phyloP scores from a whole-genome alignment of 164 flowering plant species.

The Aristolochia fimbriata region DNA sequence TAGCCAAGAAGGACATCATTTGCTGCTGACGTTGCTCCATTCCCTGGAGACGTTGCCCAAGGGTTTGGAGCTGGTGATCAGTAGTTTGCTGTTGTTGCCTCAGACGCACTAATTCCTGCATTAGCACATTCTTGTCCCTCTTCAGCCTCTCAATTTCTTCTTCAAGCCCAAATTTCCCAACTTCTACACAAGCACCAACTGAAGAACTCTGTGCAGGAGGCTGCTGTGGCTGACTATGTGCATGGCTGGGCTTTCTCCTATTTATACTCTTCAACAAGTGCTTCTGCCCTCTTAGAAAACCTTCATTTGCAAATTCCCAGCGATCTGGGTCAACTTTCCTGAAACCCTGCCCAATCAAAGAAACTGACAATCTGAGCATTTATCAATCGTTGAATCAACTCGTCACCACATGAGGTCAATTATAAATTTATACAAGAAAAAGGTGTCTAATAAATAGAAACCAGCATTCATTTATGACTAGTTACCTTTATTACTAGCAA shows the following conservation, averaged over 20 bases:
- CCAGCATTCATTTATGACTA: too few relatives aligned
- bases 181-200: slow-evolving; percentile 89
- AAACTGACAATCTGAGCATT: not conserved
- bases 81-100: slow-evolving; percentile 95
- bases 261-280: slow-evolving; percentile 63
- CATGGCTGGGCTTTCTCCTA: slow-evolving; percentile 65
- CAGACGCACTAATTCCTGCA: slow-evolving; percentile 90
- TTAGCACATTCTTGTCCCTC: slow-evolving; percentile 90
- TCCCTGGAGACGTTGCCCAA: slow-evolving; percentile 85
- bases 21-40: slow-evolving; percentile 98
- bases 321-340: slow-evolving; percentile 95
- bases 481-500: too few relatives aligned
- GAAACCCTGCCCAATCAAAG: slow-evolving; percentile 52
- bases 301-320: slow-evolving; percentile 98
- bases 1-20: slow-evolving; percentile 97
- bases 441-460: too few relatives aligned
- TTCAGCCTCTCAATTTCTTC: slow-evolving; percentile 93
- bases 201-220: slow-evolving; percentile 53
- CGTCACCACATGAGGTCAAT: too few relatives aligned
- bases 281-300: slow-evolving; percentile 80
- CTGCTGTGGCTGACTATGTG: slow-evolving; percentile 46
- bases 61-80: slow-evolving; percentile 70
- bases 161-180: slow-evolving; percentile 94
- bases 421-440: too few relatives aligned
- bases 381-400: too few relatives aligned